phyloP scores from a whole-genome alignment of 148 eudicot genomes.

The Polygonum aviculare region DNA sequence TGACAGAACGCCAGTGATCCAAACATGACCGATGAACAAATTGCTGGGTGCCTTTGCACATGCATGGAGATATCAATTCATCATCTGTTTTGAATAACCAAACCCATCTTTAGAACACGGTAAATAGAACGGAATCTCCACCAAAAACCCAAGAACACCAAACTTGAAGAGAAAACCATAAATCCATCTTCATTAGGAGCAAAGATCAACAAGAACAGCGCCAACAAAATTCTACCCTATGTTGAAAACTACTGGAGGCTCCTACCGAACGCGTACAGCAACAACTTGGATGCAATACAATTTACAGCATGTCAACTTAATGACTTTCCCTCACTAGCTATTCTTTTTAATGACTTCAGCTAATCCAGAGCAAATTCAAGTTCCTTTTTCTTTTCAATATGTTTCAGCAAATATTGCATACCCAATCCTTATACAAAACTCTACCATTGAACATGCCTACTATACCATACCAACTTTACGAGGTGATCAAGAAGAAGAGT shows the following conservation, averaged over 20 bases:
- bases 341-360: not conserved
- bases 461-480: not conserved
- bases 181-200: not conserved
- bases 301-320: not conserved
- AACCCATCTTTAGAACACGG: not conserved
- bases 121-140: not conserved
- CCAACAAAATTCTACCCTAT: not conserved
- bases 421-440: not conserved
- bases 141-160: not conserved
- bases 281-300: not conserved
- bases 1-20: conserved; percentile 96
- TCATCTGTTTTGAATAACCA: conserved; percentile 32
- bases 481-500: not conserved
- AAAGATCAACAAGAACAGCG: not conserved
- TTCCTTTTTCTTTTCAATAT: not conserved
- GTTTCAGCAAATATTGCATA: not conserved
- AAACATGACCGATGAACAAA: conserved; percentile 94
- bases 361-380: not conserved
- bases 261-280: not conserved
- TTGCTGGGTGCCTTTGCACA: conserved; percentile 97
- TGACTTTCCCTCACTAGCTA: not conserved
- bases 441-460: not conserved
- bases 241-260: not conserved
- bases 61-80: conserved; percentile 89
- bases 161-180: not conserved